Evolutionary conservation across 75 land plant species (phyloP).

Genomic region (Azolla pinnata): DNA sequence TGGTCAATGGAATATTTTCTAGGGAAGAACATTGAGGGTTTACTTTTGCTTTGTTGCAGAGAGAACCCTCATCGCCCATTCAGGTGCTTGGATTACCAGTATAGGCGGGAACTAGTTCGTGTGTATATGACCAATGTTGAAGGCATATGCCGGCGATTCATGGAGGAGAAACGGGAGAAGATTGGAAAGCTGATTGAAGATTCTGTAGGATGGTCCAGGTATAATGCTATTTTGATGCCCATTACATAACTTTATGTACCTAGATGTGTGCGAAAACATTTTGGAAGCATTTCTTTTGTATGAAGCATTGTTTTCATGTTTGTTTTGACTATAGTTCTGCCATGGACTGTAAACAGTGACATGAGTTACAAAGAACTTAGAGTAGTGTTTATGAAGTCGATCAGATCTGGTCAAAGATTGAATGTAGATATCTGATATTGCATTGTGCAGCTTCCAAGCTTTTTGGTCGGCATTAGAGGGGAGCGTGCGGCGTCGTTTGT

Average conservation of each 20-base stretch:
- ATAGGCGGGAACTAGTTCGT: constrained; percentile 93
- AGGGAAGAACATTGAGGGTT: background rate
- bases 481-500: constrained; percentile 59
- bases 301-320: too few species aligned
- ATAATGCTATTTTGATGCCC: too few species aligned
- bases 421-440: too few species aligned
- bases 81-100: constrained; percentile 89
- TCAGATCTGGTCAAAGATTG: too few species aligned
- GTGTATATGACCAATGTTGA: constrained; percentile 96
- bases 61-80: constrained; percentile 91
- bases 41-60: constrained; percentile 32
- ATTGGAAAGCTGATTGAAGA: constrained; percentile 80
- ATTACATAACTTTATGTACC: too few species aligned
- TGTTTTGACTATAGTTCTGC: too few species aligned
- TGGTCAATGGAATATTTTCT: background rate
- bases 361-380: too few species aligned
- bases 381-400: too few species aligned
- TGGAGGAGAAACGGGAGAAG: constrained; percentile 80
- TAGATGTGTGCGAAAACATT: too few species aligned
- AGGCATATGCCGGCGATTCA: constrained; percentile 72
- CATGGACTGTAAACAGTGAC: too few species aligned
- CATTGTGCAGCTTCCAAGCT: constrained; percentile 55
- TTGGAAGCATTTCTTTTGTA: too few species aligned
- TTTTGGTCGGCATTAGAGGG: constrained; percentile 89
- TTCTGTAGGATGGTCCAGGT: constrained; percentile 87